Evolutionary conservation across 2,329 filamentous ascomycete genomes (phyloP).

Genomic region (Neoascochyta sp.): DNA sequence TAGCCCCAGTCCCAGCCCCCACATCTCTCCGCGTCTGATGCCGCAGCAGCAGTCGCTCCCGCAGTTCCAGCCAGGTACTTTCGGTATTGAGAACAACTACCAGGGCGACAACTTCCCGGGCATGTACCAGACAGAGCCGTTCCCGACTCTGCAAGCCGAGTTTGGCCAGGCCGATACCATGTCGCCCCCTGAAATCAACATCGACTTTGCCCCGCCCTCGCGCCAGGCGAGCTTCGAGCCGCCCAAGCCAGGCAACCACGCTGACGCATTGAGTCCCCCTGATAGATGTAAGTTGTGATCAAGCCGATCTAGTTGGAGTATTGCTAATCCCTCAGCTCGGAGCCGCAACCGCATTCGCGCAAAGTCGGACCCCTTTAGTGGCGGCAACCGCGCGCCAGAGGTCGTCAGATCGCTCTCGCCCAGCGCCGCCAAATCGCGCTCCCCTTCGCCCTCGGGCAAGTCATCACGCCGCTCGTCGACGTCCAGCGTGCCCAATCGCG

Average conservation of each 20-base stretch:
- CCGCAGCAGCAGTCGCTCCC: constrained; percentile 64
- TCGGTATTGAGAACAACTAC: constrained; percentile 45
- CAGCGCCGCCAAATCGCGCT: constrained; percentile 44
- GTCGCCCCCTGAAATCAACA: constrained; percentile 91
- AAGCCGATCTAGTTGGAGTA: no score
- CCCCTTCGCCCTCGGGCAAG: constrained; percentile 48
- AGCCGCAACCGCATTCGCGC: constrained; percentile 54
- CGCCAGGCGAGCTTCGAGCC: constrained; percentile 63
- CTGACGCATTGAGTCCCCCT: constrained; percentile 80
- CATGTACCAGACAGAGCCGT: constrained; percentile 52
- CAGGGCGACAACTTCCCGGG: constrained; percentile 48
- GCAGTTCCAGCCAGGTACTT: constrained; percentile 46
- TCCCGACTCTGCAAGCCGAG: constrained; percentile 53
- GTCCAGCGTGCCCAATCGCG: constrained; percentile 55
- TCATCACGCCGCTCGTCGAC: constrained; percentile 50
- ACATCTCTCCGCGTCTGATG: constrained; percentile 60
- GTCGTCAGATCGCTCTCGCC: constrained; percentile 43
- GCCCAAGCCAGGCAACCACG: constrained; percentile 58
- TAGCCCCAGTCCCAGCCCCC: constrained; percentile 69
- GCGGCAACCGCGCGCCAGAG: constrained; percentile 43
- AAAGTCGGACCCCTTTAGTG: constrained; percentile 59
- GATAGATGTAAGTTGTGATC: constrained; percentile 53
- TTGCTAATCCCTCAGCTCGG: constrained; percentile 43
- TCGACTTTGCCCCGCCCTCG: constrained; percentile 80
- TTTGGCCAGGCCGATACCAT: constrained; percentile 69